phyloP scores from a whole-genome alignment of 2,329 filamentous ascomycete species.

The Penicillium sp. region DNA sequence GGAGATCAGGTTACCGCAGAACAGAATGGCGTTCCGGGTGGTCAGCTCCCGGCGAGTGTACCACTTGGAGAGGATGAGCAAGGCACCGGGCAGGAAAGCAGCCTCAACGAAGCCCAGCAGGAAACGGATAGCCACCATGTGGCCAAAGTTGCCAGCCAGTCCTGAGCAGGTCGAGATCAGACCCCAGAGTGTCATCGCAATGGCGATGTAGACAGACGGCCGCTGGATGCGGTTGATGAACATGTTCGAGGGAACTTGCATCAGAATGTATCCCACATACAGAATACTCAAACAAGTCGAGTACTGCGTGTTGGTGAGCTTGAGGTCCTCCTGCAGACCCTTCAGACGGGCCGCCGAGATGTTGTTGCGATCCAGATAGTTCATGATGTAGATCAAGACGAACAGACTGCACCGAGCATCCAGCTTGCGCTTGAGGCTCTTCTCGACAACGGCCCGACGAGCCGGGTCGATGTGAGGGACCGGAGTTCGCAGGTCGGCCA shows the following conservation, averaged over 20 bases:
- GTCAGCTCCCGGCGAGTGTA: conserved; percentile 51
- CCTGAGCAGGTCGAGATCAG: conserved; percentile 61
- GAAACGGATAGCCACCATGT: conserved; percentile 43
- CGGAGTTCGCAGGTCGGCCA: conserved; percentile 14
- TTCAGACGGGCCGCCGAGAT: conserved; percentile 45
- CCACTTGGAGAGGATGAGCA: conserved; percentile 50
- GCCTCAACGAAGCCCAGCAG: conserved; percentile 44
- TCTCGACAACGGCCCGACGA: conserved; percentile 27
- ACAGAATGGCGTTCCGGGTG: conserved; percentile 50
- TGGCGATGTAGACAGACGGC: conserved; percentile 47
- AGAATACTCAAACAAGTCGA: conserved; percentile 46
- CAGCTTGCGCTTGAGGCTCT: conserved; percentile 31
- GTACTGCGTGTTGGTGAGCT: conserved; percentile 41
- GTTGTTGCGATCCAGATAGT: conserved; percentile 47
- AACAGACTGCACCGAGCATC: conserved; percentile 31
- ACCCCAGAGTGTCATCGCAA: conserved; percentile 60
- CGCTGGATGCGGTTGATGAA: conserved; percentile 50
- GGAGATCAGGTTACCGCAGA: conserved; percentile 50
- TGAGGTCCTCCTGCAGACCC: conserved; percentile 42
- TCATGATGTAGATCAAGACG: conserved; percentile 33
- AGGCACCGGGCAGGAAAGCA: conserved; percentile 42
- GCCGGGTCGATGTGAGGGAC: conserved; percentile 25
- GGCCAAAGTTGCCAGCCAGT: conserved; percentile 37
- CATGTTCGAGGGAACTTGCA: conserved; percentile 52
- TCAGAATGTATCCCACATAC: conserved; percentile 51